Evolutionary conservation across 805 yeast genomes (phyloP).

Genomic region (Tetrapisispora arboricola): DNA sequence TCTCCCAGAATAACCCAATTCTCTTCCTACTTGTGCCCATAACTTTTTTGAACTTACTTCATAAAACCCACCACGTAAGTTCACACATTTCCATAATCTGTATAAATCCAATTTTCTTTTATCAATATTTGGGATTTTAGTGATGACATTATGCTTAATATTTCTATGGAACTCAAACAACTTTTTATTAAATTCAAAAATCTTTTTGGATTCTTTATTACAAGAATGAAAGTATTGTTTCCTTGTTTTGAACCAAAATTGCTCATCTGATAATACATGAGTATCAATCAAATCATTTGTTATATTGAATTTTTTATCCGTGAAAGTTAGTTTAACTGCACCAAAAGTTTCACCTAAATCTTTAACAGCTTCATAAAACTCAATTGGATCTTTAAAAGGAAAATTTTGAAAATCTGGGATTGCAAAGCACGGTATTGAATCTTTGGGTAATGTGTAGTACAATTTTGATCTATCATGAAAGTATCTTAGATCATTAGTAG

Average conservation of each 20-base stretch:
- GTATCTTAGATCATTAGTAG: constrained; percentile 1
- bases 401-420: constrained; percentile 5
- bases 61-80: constrained; percentile 55
- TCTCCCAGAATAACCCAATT: constrained; percentile 63
- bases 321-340: constrained; percentile 13
- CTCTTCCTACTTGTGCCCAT: constrained; percentile 81
- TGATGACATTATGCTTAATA: constrained; percentile 10
- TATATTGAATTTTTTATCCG: neutral
- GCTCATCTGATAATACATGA: constrained; percentile 11
- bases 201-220: constrained; percentile 31
- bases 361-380: constrained; percentile 15
- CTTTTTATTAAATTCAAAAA: constrained; percentile 39
- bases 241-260: constrained; percentile 19
- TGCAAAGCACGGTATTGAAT: constrained; percentile 18
- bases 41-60: constrained; percentile 53
- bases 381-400: constrained; percentile 11
- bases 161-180: constrained; percentile 36
- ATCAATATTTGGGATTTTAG: constrained; percentile 56
- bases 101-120: constrained; percentile 56
- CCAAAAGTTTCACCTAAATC: constrained; percentile 21
- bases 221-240: constrained; percentile 24
- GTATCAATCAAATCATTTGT: constrained; percentile 4
- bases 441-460: constrained; percentile 11
- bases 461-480: constrained; percentile 13
- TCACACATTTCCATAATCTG: constrained; percentile 46